These are phyloP conservation scores for Tulasnella sp. DNA, from an alignment of 768 basidiomycete genomes.

Conservation along the genomic window DNA sequence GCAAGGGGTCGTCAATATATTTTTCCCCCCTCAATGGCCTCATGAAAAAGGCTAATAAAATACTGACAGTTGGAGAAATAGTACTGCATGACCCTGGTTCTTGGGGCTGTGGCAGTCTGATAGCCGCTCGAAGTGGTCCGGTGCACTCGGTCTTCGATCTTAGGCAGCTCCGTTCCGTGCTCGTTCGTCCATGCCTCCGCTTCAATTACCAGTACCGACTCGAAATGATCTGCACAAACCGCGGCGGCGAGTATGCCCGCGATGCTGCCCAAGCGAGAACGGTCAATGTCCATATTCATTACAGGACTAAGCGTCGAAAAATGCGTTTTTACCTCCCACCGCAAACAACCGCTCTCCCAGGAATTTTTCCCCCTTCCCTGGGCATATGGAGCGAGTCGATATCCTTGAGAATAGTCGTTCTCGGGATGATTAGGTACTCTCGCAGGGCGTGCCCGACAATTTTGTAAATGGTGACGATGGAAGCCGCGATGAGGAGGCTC, in stretches of 20 bases:
- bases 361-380: neutral
- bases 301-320: neutral
- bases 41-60: neutral
- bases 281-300: neutral
- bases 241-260: constrained; percentile 13
- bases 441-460: neutral
- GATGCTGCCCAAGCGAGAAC: neutral
- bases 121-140: neutral
- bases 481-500: neutral
- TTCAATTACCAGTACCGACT: constrained; percentile 15
- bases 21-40: no score
- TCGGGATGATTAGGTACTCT: constrained; percentile 7
- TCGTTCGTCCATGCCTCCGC: constrained; percentile 12
- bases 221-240: constrained; percentile 20
- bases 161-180: neutral
- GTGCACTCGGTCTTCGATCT: neutral
- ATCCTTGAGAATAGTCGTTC: constrained; percentile 11
- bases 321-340: constrained; percentile 9
- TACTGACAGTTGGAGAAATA: neutral
- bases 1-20: neutral
- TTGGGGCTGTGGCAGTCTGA: neutral
- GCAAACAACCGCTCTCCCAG: constrained; percentile 3
- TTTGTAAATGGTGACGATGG: neutral
- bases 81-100: constrained; percentile 16
- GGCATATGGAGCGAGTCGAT: neutral